Evolutionary conservation across 441 rosid genomes (phyloP).

Genomic region (Arabidopsis hybrid): DNA sequence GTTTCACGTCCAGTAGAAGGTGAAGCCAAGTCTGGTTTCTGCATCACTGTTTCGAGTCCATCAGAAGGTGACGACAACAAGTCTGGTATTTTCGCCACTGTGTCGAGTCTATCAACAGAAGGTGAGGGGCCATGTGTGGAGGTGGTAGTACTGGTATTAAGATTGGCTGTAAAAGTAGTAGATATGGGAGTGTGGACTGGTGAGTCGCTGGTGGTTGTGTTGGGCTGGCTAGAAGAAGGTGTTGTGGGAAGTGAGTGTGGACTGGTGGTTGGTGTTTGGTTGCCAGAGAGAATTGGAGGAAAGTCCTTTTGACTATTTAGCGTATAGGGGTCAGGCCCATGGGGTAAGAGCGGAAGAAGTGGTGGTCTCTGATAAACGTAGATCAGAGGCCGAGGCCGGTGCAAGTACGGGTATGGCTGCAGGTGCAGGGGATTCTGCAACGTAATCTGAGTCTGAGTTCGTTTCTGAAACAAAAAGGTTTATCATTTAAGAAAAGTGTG

Average conservation of each 20-base stretch:
- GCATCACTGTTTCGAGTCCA: neutral
- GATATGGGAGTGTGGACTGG: constrained; percentile 21
- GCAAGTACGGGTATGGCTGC: constrained; percentile 4
- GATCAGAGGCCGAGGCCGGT: constrained; percentile 21
- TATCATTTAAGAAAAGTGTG: neutral
- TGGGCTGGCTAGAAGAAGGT: constrained; percentile 30
- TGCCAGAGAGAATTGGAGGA: neutral
- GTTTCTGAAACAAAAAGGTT: constrained; percentile 11
- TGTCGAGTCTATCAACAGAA: constrained; percentile 10
- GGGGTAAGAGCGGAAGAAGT: constrained; percentile 9
- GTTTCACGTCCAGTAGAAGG: constrained; percentile 5
- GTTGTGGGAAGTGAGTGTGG: constrained; percentile 28
- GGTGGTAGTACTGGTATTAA: constrained; percentile 16
- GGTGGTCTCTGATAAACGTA: constrained; percentile 20
- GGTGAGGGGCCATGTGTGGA: neutral
- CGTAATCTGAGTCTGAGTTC: constrained; percentile 4
- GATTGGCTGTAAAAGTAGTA: constrained; percentile 5
- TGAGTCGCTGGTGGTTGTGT: constrained; percentile 30
- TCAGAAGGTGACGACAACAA: neutral
- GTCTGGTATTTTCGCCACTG: constrained; percentile 13
- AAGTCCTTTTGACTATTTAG: neutral
- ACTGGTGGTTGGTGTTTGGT: constrained; percentile 18
- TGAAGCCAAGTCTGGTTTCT: neutral
- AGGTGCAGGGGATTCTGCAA: constrained; percentile 27
- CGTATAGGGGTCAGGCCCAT: constrained; percentile 13